Evolutionary conservation across 2,329 filamentous ascomycete species (phyloP), one percentile per base, ranked within the genome.

Genomic region (Westerdykella aurantiaca): DNA sequence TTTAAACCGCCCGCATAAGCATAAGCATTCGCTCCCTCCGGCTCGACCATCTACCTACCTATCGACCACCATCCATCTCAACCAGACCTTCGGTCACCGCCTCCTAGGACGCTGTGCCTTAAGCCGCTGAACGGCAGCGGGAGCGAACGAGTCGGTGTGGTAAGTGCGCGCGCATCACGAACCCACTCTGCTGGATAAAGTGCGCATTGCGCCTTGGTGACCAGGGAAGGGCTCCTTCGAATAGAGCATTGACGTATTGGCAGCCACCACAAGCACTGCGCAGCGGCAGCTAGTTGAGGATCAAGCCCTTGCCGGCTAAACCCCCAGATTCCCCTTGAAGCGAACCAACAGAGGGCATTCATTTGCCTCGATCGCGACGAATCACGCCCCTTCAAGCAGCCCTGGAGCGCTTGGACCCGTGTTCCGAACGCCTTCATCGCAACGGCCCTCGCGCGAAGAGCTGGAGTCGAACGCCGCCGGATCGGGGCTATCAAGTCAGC

Each of bases 271-370:
- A 55, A 60, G 54, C 45, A 49, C 55, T 52, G 52, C 51, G 55
- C 57, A 60, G 60, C 60, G 56, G 62, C 57, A 66, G 57, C 60
- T 65, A 63, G 55, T 64, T 52, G 56, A 63, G 59, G 58, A 61
- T 58, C 56, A 47, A 46, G 52, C 54, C 61, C 55, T 59, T 59
- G 55, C 61, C 61, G 58, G 61, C 58, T 64, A 65, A 63, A 64
- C 53, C 58, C 55, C 50, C 60, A 60, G 57, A 63, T 60, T 56
- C 51, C 55, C 54, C 51, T 55, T 60, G 51, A 64, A 63, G 59
- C 63, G 61, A 65, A 45, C 60, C 62, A 64, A 58, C 63, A 63
- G 25, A 57, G 61, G 54, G 53, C 55, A 49, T 44, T 58, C 47
- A 60, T 56, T 47, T 33, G 55, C 52, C 48, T 47, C 50, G 37